Conservation (phyloP, 768 basidiomycete genomes). For the Mycena galericulata region DNA sequence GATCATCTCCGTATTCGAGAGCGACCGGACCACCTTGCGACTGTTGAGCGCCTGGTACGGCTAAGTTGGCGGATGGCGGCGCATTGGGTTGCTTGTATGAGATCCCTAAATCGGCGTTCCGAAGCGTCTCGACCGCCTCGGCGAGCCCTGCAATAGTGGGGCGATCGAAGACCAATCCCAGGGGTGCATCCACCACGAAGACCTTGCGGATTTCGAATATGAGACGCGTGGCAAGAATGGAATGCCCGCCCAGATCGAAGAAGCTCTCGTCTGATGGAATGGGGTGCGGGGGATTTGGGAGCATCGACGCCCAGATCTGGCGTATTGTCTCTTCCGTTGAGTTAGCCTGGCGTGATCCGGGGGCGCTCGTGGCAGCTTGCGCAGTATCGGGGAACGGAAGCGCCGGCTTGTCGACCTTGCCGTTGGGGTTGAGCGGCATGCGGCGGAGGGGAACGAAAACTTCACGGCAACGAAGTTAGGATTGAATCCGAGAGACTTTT, state of each 20-base stretch:
- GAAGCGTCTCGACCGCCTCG: slow-evolving; percentile 77
- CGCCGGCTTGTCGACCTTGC: slow-evolving; percentile 98
- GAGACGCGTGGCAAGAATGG: slow-evolving; percentile 95
- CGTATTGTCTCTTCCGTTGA: slow-evolving; percentile 86
- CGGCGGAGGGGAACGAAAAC: slow-evolving; percentile 95
- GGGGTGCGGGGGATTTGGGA: slow-evolving; percentile 81
- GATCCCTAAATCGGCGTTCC: slow-evolving; percentile 86
- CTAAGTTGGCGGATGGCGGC: slow-evolving; percentile 33
- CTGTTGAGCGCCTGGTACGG: slow-evolving; percentile 29
- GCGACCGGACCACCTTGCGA: slow-evolving; percentile 42
- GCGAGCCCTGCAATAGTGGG: slow-evolving; percentile 88
- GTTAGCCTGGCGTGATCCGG: slow-evolving; percentile 57
- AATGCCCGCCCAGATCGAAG: slow-evolving; percentile 98
- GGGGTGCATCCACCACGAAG: slow-evolving; percentile 90
- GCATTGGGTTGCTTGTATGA: slow-evolving; percentile 47
- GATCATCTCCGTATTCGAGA: slow-evolving; percentile 86
- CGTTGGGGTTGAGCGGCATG: slow-evolving; percentile 99
- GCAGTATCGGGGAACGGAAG: slow-evolving; percentile 99
- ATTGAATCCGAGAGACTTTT: neutral
- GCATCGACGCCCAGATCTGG: slow-evolving; percentile 85
- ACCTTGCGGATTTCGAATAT: slow-evolving; percentile 96
- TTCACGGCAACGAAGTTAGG: slow-evolving; percentile 41
- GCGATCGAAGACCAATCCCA: slow-evolving; percentile 91
- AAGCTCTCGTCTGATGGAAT: slow-evolving; percentile 94
- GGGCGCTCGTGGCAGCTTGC: slow-evolving; percentile 63